Conservation (phyloP, 2,329 filamentous ascomycete genomes). For the Xylariaceae sp. region DNA sequence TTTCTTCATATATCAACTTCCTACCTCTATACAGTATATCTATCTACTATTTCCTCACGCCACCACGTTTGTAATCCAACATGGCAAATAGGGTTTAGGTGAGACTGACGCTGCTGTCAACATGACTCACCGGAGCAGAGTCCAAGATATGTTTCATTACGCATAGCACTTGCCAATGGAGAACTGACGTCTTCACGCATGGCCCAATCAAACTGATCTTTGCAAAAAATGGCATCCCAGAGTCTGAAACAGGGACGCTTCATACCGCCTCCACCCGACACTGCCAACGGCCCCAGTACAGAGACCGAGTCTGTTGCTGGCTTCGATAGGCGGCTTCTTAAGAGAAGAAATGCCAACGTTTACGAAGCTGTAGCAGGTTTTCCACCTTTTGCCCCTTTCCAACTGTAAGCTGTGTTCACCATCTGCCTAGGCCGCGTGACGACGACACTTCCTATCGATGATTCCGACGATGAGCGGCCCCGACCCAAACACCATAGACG, state of each 20-base stretch:
- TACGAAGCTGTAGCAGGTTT: constrained; percentile 77
- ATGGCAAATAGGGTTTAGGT: too few species aligned
- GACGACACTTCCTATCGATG: constrained; percentile 38
- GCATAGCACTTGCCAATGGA: constrained; percentile 4
- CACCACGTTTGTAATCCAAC: too few species aligned
- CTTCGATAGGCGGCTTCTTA: background rate
- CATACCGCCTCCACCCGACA: constrained; percentile 16
- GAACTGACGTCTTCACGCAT: background rate
- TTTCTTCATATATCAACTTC: too few species aligned
- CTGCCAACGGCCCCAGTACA: constrained; percentile 29
- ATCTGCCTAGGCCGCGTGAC: constrained; percentile 44
- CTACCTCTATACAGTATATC: too few species aligned
- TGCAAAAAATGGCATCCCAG: constrained; percentile 18
- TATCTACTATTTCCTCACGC: too few species aligned
- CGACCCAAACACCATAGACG: constrained; percentile 26
- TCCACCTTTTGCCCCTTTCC: constrained; percentile 7
- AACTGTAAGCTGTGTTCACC: constrained; percentile 11
- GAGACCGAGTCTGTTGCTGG: background rate
- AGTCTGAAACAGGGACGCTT: constrained; percentile 29
- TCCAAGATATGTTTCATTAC: too few species aligned
- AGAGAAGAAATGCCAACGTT: constrained; percentile 56
- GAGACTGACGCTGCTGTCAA: too few species aligned
- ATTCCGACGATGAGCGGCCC: constrained; percentile 27
- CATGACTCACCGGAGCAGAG: too few species aligned
- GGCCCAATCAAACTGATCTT: background rate